Evolutionary conservation across 805 yeast species (phyloP), one percentile per base, ranked within the genome.

Genomic region (Torulaspora microellipsoides): DNA sequence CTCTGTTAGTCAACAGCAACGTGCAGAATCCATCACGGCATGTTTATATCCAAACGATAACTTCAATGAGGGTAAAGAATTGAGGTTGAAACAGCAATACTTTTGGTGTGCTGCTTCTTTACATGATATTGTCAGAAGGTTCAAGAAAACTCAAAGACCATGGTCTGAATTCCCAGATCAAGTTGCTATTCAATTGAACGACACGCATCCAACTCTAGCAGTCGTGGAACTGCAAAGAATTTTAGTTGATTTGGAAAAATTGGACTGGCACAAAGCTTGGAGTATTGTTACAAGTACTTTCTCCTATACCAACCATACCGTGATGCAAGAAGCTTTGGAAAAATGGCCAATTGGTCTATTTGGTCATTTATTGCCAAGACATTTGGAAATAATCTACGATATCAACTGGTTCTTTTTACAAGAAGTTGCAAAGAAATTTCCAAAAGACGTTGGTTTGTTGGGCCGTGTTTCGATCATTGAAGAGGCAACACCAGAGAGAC

Each of bases 71-170:
- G 97, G 97, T 57, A 89, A 90, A 67, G 95, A 87, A 64, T 75
- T 89, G 60, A 80, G 97, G 63, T 77, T 89, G 66, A 90, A 90
- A 67, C 97, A 89, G 71, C 97, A 89, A 68, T 90, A 88, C 68
- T 90, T 89, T 69, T 89, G 97, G 97, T 96, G 90, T 41, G 82
- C 95, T 40, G 96, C 97, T 28, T 86, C 96, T 12, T 75, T 90
- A 54, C 88, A 85, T 58, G 97, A 89, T 65, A 89, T 89, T 54
- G 79, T 89, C 34, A 82, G 97, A 62, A 78, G 97, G 59, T 89
- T 85, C 70, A 83, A 88, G 66, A 90, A 90, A 69, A 65, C 81
- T 42, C 76, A 76, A 55, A 74, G 79, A 56, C 77, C 88, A 36
- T 89, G 96, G 95, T 59, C 73, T 29, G 88, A 84, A 61, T 85